A percentile compares a stretch with the other conserved stretches of the same genome.
These are phyloP conservation scores for Aspergillus fumigatiaffinis DNA, from an alignment of 2,329 filamentous ascomycete genomes.

Conservation along the genomic window DNA sequence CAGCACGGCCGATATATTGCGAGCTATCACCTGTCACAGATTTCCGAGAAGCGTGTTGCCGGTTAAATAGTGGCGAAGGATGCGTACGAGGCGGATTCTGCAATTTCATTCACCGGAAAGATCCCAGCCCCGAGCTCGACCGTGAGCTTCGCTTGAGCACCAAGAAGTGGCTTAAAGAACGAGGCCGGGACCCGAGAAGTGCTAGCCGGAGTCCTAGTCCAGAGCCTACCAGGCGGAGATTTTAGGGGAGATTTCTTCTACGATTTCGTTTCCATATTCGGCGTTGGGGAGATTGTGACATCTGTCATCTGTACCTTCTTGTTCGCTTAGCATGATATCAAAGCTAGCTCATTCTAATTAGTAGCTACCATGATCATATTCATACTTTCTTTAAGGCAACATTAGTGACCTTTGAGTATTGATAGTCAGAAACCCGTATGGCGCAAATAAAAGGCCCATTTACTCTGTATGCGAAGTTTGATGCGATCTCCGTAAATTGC, in stretches of 20 bases:
- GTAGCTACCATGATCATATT: constrained; percentile 3
- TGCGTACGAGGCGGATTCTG: constrained; percentile 96
- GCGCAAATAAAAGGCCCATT: not conserved
- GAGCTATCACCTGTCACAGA: constrained; percentile 95
- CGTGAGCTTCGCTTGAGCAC: constrained; percentile 80
- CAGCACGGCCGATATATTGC: constrained; percentile 94
- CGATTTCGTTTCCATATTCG: constrained; percentile 14
- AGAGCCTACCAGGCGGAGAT: constrained; percentile 72
- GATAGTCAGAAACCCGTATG: not conserved
- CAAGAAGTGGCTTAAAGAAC: constrained; percentile 90
- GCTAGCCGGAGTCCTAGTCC: constrained; percentile 79
- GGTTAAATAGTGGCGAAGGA: constrained; percentile 89
- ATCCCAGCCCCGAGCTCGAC: constrained; percentile 84
- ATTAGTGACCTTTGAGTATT: not conserved
- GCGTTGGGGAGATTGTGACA: constrained; percentile 18
- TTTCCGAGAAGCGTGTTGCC: constrained; percentile 95
- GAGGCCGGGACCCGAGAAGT: constrained; percentile 80
- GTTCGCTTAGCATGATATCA: constrained; percentile 28
- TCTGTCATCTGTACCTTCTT: constrained; percentile 13
- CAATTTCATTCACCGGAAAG: constrained; percentile 99
- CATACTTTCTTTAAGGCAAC: not conserved
- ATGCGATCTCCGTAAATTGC: not conserved
- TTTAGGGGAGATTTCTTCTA: constrained; percentile 34
- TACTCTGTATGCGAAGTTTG: too few relatives aligned
- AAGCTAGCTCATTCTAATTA: constrained; percentile 14